A percentile compares a stretch with the other conserved stretches of the same genome.
Conservation (phyloP, 2,329 filamentous ascomycete species). For the Aspergillus sp. region DNA sequence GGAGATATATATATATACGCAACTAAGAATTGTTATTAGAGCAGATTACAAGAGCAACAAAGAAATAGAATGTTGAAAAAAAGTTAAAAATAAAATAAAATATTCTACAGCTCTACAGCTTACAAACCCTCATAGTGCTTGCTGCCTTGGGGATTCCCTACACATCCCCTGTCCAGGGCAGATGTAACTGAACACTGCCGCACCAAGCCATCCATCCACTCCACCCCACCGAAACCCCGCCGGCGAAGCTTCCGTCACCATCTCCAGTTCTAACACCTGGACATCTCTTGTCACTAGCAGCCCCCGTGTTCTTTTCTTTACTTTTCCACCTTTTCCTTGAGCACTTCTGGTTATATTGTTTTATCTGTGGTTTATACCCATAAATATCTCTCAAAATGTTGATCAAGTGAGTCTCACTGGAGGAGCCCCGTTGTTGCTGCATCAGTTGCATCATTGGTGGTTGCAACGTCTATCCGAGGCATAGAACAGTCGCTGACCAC, state of each 20-base stretch:
- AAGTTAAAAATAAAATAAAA: no score
- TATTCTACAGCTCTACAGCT: no score
- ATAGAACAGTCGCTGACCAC: constrained; percentile 10
- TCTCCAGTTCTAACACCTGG: constrained; percentile 2
- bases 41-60: no score
- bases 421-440: background rate
- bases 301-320: constrained; percentile 8
- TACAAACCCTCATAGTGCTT: no score
- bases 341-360: background rate
- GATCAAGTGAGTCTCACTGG: constrained; percentile 42
- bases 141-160: no score
- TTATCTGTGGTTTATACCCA: background rate
- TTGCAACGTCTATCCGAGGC: background rate
- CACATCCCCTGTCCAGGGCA: no score
- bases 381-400: constrained; percentile 36
- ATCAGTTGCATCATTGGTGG: constrained; percentile 13
- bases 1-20: no score
- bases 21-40: no score
- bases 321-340: constrained; percentile 2
- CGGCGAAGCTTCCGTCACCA: constrained; percentile 21
- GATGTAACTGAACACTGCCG: no score
- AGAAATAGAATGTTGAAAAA: no score
- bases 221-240: constrained; percentile 29
- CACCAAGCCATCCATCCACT: background rate
- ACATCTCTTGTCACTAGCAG: background rate